Conservation (phyloP, 31 red algal species). For the Porphyra umbilicalis region DNA sequence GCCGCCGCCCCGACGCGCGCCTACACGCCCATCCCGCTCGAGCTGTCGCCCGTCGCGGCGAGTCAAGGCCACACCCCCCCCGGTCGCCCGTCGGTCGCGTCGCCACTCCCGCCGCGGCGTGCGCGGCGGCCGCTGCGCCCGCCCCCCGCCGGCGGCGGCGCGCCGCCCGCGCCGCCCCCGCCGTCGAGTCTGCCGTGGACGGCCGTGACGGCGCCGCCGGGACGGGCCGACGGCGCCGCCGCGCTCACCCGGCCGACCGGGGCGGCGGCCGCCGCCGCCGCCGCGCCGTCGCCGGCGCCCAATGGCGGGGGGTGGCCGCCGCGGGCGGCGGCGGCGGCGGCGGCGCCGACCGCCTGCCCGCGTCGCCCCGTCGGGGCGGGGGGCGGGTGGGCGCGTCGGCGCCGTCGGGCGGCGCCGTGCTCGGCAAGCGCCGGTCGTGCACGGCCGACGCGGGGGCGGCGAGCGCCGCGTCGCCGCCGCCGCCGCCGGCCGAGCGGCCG, state of each 20-base stretch:
- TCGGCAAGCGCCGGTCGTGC: background rate
- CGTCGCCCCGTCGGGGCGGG: background rate
- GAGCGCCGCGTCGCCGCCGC: background rate
- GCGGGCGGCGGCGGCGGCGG: background rate
- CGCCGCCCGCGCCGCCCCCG: background rate
- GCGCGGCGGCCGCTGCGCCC: background rate
- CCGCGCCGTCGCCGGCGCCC: background rate
- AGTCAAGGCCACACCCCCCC: no score
- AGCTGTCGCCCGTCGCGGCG: no score
- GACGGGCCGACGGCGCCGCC: background rate
- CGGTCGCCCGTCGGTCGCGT: no score
- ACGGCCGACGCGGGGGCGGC: background rate
- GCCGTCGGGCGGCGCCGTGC: background rate
- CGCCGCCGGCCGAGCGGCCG: background rate
- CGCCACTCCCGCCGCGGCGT: no score
- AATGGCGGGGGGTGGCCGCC: background rate
- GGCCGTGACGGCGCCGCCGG: background rate
- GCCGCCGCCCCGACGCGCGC: background rate
- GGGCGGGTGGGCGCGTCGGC: background rate
- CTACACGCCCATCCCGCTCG: background rate
- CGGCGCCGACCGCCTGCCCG: background rate
- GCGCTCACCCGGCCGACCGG: background rate
- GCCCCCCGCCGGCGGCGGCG: background rate
- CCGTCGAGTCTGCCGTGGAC: no score
- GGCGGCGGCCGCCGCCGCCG: background rate